phyloP scores from a whole-genome alignment of 2,329 filamentous ascomycete species.

The Colletotrichum paranaense region DNA sequence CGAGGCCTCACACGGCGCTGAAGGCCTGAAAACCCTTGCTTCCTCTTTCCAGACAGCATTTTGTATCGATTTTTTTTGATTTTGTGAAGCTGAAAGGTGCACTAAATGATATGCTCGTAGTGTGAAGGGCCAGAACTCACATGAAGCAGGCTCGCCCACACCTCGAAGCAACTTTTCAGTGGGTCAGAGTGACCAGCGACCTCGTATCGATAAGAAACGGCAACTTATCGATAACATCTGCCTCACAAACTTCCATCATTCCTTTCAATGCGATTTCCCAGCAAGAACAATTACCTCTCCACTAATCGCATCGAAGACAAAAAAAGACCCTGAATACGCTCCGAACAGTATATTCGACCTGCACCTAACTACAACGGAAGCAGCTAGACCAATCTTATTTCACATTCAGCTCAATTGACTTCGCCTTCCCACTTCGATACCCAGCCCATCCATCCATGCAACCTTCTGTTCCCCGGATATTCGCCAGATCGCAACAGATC shows the following conservation, averaged over 20 bases:
- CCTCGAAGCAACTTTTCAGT: conserved; percentile 36
- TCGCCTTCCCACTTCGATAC: background rate
- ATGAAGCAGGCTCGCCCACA: conserved; percentile 8
- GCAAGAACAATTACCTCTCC: background rate
- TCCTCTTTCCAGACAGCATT: conserved; percentile 37
- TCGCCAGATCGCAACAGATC: conserved; percentile 13
- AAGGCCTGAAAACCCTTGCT: conserved; percentile 37
- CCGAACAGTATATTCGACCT: background rate
- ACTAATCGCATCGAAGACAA: background rate
- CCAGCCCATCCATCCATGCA: conserved; percentile 3
- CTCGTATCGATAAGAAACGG: background rate
- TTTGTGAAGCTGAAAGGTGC: background rate
- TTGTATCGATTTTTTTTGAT: background rate
- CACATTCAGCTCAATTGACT: background rate
- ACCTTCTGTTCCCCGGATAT: conserved; percentile 18
- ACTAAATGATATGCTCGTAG: background rate
- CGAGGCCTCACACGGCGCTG: conserved; percentile 54
- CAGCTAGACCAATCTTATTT: too few species aligned
- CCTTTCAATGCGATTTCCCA: background rate
- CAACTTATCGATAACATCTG: conserved; percentile 8
- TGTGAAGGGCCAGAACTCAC: background rate
- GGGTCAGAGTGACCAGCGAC: background rate
- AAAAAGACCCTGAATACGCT: background rate
- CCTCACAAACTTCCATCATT: background rate
- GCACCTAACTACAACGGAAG: background rate